Base-by-base conservation (phyloP, 371 early-diverging fungal species). In the Batkoa obscura region DNA sequence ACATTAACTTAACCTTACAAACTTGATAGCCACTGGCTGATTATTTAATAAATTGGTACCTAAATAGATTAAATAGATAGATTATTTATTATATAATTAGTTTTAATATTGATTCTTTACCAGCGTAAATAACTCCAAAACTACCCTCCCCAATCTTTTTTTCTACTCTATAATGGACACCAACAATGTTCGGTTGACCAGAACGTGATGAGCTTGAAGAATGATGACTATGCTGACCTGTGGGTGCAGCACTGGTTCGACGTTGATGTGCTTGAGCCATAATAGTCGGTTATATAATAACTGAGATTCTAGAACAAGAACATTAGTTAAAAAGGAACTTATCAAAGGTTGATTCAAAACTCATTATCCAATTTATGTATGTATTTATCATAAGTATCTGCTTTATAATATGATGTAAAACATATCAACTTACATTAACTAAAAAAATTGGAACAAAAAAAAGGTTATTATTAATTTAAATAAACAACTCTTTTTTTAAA, bases 1-100 rank as follows among this genome's bases (percentile, higher is more conserved):
- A 23, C 23, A 23, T 23, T 23, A 23, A 23, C 23, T 23, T 9
- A 9, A 13, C 0, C 43, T 45, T 55, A 55, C 70, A 64, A 90
- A 88, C 67, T 90, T 90, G 69, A 90, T 86, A 39, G 88, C 90
- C 13, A 87, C 81, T 13, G 73, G 75, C 54, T 72, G 72, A 60
- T 86, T 83, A 62, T 79, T 83, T 10, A 83, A 62, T 52, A 86
- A 68, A 60, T 77, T 76, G 57, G 65, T 62, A 39, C 66, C 68
- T 67, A 30, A 42, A 58, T 51, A 3, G 32, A 34, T 32, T 43
- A 31, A n/a, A 39, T 10, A 50, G 43, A 53, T 57, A 59, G 15
- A 15, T 8, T 9, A 23, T 4, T 10, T 3, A 39, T 49, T 33
- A 15, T 12, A 48, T 10, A 41, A 30, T 12, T 10, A 23, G 23